phyloP scores from a whole-genome alignment of 768 basidiomycete genomes.

The Hortiboletus flavorubellus region DNA sequence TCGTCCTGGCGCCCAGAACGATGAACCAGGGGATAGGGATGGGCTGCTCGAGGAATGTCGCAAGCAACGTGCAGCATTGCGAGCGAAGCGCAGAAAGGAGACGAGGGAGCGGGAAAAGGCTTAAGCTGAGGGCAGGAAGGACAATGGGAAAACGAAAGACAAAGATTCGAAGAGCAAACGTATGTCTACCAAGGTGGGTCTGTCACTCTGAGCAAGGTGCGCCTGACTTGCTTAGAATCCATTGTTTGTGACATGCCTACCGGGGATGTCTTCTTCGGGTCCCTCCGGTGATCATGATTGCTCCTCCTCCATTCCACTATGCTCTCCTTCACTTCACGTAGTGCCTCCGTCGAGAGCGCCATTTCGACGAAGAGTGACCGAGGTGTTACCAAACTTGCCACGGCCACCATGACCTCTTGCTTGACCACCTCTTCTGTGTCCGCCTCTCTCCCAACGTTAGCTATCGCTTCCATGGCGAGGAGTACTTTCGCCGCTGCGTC shows the following conservation, averaged over 20 bases:
- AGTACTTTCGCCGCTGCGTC: constrained; percentile 34
- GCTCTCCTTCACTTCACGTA: constrained; percentile 33
- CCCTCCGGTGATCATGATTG: constrained; percentile 32
- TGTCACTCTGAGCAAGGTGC: neutral
- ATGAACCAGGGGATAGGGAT: constrained; percentile 65
- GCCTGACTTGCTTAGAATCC: constrained; percentile 47
- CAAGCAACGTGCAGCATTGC: constrained; percentile 70
- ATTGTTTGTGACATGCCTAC: constrained; percentile 61
- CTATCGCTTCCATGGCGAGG: constrained; percentile 39
- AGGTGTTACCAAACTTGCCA: too few relatives aligned
- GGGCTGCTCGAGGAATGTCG: constrained; percentile 80
- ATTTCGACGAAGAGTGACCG: constrained; percentile 35
- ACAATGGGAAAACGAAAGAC: constrained; percentile 47
- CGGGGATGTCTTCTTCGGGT: constrained; percentile 21
- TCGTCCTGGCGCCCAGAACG: constrained; percentile 25
- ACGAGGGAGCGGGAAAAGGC: constrained; percentile 72
- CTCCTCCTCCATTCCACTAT: constrained; percentile 34
- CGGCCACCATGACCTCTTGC: too few relatives aligned
- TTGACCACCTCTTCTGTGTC: too few relatives aligned
- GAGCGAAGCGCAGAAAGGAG: constrained; percentile 82
- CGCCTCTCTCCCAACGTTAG: constrained; percentile 66
- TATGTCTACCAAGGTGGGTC: constrained; percentile 47
- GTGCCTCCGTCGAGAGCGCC: constrained; percentile 28
- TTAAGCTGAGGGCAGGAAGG: constrained; percentile 57
- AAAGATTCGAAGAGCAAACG: constrained; percentile 39